Base-by-base conservation (phyloP, 1,139 yeast genomes). In the Blastobotrys apis region DNA sequence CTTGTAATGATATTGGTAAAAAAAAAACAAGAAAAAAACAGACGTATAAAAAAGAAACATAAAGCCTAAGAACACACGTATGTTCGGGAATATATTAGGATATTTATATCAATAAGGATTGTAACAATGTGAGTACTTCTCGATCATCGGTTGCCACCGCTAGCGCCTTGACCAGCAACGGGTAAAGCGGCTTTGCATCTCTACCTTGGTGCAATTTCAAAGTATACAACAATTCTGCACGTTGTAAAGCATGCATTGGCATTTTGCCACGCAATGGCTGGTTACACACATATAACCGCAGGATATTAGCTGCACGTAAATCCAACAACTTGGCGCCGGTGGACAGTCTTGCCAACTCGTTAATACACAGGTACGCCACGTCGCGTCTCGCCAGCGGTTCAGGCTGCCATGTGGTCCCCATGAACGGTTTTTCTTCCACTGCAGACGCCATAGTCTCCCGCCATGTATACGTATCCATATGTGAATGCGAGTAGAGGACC, bases 201-300 rank as follows among this genome's bases (percentile, higher is more conserved):
- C 21, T 16, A 19, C 5, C 15, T 16, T 17, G 32, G 4, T 13
- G 19, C 15, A 30, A 25, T 17, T n/a, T 32, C 9, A 66, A 49
- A 13, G 65, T 48, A 31, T 50, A 52, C 4, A 53, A 52, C 13
- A 81, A 55, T 54, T 81, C 87, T 8, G 60, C 54, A 25, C 72
- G 70, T 47, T 79, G 78, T 12, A 79, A 61, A 27, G 69, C 66
- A 0, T 83, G 73, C 33, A 78, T 64, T 1, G 90, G 88, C 33
- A 70, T 71, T 17, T 58, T 62, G 22, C 78, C 75, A 6, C 78
- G 58, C 5, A 81, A 58, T 12, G 69, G 72, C 41, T 70, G 73
- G 49, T 79, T 81, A 2, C 78, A 71, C 6, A 78, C 63, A 48
- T 72, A 77, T 44, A 75, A 73, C 43, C 76, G 67, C 29, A 82